These are phyloP conservation scores for Aurinia saxatilis DNA, from an alignment of 345 rosid genomes.

Conservation along the genomic window DNA sequence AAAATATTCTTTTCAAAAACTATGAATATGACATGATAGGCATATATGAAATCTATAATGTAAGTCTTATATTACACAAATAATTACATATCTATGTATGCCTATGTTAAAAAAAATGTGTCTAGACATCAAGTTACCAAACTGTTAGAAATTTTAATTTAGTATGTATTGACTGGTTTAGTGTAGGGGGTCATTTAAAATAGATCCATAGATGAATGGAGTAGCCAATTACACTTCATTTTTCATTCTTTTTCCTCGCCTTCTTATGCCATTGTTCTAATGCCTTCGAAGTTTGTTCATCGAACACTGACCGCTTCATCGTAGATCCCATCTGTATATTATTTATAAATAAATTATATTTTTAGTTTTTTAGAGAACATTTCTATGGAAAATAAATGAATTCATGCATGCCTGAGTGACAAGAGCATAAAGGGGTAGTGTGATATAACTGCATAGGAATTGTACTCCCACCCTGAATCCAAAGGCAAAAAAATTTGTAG, in stretches of 20 bases:
- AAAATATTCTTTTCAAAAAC: too few species aligned
- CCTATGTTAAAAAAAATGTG: neutral
- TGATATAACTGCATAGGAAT: conserved; percentile 73
- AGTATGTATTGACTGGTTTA: neutral
- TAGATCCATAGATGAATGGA: neutral
- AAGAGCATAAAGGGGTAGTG: conserved; percentile 88
- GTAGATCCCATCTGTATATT: conserved; percentile 74
- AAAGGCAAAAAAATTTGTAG: neutral
- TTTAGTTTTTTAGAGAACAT: neutral
- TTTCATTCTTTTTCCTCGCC: conserved; percentile 43
- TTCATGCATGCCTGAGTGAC: conserved; percentile 62
- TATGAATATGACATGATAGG: too few species aligned
- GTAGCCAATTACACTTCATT: neutral
- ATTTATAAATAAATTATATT: too few species aligned
- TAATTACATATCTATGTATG: neutral
- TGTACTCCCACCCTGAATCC: conserved; percentile 59
- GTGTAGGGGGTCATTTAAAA: neutral
- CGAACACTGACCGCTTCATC: conserved; percentile 82
- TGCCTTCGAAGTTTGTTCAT: conserved; percentile 78
- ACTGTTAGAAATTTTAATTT: neutral
- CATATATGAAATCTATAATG: neutral
- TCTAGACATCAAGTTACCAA: neutral
- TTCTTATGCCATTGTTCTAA: conserved; percentile 69
- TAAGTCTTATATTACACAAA: neutral
- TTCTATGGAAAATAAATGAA: neutral